Evolutionary conservation across 202 grass and related monocot genomes (phyloP).

Genomic region (Miscanthus sacchariflorus): DNA sequence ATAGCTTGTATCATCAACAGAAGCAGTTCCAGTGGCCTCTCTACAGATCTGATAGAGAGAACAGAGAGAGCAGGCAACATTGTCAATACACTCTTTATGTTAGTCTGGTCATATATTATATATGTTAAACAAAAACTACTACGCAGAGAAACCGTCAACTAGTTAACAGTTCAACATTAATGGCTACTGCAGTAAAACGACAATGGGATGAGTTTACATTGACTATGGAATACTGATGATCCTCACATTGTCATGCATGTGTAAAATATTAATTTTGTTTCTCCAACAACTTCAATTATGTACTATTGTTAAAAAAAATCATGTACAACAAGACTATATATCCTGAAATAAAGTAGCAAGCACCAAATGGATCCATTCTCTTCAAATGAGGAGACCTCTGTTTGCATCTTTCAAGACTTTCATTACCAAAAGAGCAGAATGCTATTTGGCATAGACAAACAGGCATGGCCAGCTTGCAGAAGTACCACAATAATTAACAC

Average conservation of each 20-base stretch:
- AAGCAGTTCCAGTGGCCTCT: constrained; percentile 92
- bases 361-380: neutral
- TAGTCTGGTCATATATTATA: neutral
- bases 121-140: too few species aligned
- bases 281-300: constrained; percentile 5
- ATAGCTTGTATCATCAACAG: constrained; percentile 63
- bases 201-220: too few species aligned
- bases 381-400: neutral
- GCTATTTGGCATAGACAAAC: neutral
- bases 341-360: neutral
- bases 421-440: neutral
- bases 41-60: constrained; percentile 68
- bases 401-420: neutral
- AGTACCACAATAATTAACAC: neutral
- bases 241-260: too few species aligned
- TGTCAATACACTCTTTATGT: constrained; percentile 10
- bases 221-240: too few species aligned
- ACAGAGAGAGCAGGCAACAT: neutral
- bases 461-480: neutral
- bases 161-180: too few species aligned
- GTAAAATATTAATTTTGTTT: too few species aligned
- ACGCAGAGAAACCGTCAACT: too few species aligned
- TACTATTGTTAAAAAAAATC: neutral
- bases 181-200: too few species aligned
- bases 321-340: neutral